These are phyloP conservation scores for Mucor indicus DNA, from an alignment of 371 early-diverging fungal species.

Conservation along the genomic window DNA sequence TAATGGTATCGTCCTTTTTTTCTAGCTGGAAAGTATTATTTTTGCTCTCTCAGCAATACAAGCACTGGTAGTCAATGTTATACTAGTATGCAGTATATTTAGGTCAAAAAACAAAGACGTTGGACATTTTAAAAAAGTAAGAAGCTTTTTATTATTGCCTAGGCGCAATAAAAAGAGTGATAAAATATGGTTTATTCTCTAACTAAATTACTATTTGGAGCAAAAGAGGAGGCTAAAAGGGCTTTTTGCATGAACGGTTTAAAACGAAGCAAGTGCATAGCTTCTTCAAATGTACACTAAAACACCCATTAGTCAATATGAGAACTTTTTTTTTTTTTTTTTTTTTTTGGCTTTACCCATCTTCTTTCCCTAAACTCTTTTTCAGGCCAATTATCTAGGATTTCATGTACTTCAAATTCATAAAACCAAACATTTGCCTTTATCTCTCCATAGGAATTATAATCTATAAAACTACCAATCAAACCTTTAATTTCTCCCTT, in stretches of 20 bases:
- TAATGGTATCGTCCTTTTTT: too few species aligned
- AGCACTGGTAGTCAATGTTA: too few species aligned
- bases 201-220: conserved; percentile 1
- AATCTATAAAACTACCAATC: conserved; percentile 50
- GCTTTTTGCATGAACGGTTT: conserved; percentile 59
- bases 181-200: not conserved
- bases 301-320: too few species aligned
- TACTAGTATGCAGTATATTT: too few species aligned
- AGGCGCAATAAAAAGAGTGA: not conserved
- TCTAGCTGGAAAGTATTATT: too few species aligned
- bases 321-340: too few species aligned
- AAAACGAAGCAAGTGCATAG: conserved; percentile 34
- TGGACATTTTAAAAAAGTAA: too few species aligned
- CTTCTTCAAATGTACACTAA: conserved; percentile 60
- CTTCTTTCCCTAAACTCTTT: conserved; percentile 45
- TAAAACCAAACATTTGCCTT: conserved; percentile 54
- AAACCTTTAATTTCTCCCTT: conserved; percentile 39
- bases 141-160: too few species aligned
- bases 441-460: conserved; percentile 37
- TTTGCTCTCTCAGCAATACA: too few species aligned
- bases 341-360: conserved; percentile 50
- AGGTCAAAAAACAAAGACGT: too few species aligned
- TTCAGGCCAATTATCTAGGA: conserved; percentile 60
- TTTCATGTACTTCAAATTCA: conserved; percentile 51
- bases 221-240: conserved; percentile 41